Evolutionary conservation across 2,329 filamentous ascomycete species (phyloP), one percentile per base, ranked within the genome.

Genomic region (Trichophyton schoenleinii): DNA sequence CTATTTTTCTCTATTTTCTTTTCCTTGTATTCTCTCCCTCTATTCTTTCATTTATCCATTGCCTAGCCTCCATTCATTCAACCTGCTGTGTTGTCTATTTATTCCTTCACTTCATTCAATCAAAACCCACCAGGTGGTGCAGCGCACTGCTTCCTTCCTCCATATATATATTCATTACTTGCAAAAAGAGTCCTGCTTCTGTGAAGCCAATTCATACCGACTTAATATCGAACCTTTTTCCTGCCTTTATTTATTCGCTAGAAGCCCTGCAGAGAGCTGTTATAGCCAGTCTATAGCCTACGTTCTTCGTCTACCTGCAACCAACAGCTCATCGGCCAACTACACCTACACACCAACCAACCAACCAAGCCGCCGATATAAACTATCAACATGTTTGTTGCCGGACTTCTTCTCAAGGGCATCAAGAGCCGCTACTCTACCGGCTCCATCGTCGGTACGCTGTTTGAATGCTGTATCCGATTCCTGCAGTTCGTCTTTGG

Each of bases 401-500:
- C 62, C 48, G 38, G 63, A 53, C 60, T 65, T 58, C 46, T 68
- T 65, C 55, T 68, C 65, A 59, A 63, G 62, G 18, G 63, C 62
- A 61, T 64, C 65, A 64, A 49, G 62, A 67, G 61, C 62, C 66
- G 63, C 63, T 31, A 65, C 49, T 31, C 63, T 58, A 58, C 63
- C 61, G 55, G 63, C 60, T 62, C 63, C 13, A 57, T 63, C 59
- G 60, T 66, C 62, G 52, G 62, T 13, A 61, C 63, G 18, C 65
- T 72, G 60, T 34, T 70, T 20, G 66, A 71, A 15, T 64, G 67
- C 25, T 66, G 80, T 65, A 75, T 91, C n/a, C 87, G 91, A 70
- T 79, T 91, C 72, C 74, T 86, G 63, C 88, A 92, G 69, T 86
- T 96, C 69, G 80, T 88, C 62, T 80, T 95, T 65, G 89, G 85